Percentiles rank a stretch among this genome's conserved stretches.
phyloP scores from a whole-genome alignment of 1,284 basidiomycete species.

The Sanghuangporus baumii region DNA sequence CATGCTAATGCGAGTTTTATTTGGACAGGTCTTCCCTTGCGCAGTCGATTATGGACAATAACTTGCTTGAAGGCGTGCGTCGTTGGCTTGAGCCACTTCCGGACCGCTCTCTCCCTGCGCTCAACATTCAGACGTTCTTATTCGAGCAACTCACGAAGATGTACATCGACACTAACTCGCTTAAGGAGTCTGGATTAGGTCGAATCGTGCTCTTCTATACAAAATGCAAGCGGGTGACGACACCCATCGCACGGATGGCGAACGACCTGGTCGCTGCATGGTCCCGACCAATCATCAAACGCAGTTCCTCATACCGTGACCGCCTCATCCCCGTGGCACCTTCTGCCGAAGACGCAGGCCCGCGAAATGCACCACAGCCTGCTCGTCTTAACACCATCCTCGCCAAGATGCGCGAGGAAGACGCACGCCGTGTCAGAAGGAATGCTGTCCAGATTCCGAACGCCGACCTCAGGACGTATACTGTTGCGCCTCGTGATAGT shows the following conservation, averaged over 20 bases:
- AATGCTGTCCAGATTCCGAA: conserved; percentile 77
- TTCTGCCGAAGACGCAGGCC: conserved; percentile 31
- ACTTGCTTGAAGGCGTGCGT: conserved; percentile 85
- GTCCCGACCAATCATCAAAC: conserved; percentile 94
- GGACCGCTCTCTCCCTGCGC: conserved; percentile 87
- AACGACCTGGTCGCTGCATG: conserved; percentile 82
- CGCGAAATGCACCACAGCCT: conserved; percentile 26
- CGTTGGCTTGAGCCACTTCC: conserved; percentile 94
- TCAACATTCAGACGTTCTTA: conserved; percentile 94
- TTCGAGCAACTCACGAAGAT: conserved; percentile 84
- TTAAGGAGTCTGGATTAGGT: conserved; percentile 92
- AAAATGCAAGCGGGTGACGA: conserved; percentile 84
- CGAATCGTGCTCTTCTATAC: conserved; percentile 94
- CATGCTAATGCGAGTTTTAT: conserved; percentile 8
- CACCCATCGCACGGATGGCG: conserved; percentile 76
- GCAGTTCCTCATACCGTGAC: conserved; percentile 81
- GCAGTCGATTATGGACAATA: conserved; percentile 94
- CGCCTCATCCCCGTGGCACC: conserved; percentile 54
- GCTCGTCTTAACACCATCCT: conserved; percentile 67
- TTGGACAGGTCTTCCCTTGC: conserved; percentile 67
- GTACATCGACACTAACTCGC: conserved; percentile 87
- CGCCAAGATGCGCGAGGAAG: conserved; percentile 59
- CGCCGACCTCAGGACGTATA: conserved; percentile 64
- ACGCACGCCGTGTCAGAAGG: conserved; percentile 62
- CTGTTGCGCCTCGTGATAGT: conserved; percentile 60